Evolutionary conservation across 371 early-diverging fungal species (phyloP), one percentile per base, ranked within the genome.

Genomic region (Apophysomyces elegans): DNA sequence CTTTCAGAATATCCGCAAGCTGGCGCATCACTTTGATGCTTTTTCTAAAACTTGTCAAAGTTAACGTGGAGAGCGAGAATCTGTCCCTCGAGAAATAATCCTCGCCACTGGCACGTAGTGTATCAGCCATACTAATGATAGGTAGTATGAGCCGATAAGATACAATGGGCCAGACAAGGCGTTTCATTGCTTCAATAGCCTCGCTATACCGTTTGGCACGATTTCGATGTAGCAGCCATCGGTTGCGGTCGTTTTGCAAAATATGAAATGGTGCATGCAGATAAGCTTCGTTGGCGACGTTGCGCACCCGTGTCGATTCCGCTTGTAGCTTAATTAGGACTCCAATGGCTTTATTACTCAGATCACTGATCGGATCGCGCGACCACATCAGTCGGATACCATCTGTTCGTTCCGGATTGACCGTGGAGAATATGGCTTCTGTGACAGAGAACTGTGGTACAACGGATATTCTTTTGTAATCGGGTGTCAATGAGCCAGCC

Each of bases 111-210:
- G 62, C 62, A 37, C 21, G n/a, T 36, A 16, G 16, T 11, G 14
- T 35, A 21, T 11, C 12, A 12, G 38, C 38, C 4, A 43, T 21
- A 5, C 46, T 26, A 7, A 78, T 58, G 14, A 77, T 43, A 0
- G 79, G 79, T 5, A 70, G 18, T 5, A 79, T 16, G 12, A 79
- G 41, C 11, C 77, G 58, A 58, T 73, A 79, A 1, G 79, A 76
- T 13, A 74, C 73, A 38, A 76, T 37, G 0, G 77, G 69, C 77
- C 77, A 77, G 0, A 76, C 69, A 1, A 79, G 68, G 0, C 71
- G 63, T 16, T 75, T 76, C 69, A 77, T 74, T 4, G 72, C 79
- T 36, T 73, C 73, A 50, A 79, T 76, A 0, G 77, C 74, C 1
- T 73, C 67, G 39, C 68, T 68, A 58, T 79, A 79, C 37, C 75